phyloP scores from a whole-genome alignment of 495 filamentous ascomycete genomes.

The Choiromyces venosus region DNA sequence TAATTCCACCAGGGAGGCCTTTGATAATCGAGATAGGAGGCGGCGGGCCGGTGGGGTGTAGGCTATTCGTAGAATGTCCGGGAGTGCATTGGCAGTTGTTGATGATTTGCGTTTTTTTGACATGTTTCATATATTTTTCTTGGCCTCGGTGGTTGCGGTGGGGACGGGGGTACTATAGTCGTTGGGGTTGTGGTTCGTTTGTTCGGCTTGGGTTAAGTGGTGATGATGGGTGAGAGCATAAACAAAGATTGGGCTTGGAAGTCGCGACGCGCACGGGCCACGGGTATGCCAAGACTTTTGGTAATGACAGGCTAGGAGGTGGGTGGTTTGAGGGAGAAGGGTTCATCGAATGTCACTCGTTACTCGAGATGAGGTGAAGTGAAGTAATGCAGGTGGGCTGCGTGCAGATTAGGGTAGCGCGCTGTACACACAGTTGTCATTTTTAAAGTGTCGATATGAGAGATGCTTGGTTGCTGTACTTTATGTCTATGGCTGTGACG shows the following conservation, averaged over 20 bases:
- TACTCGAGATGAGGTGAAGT: background rate
- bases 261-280: conserved; percentile 12
- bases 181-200: background rate
- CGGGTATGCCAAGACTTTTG: conserved; percentile 3
- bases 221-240: background rate
- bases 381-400: background rate
- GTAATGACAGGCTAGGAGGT: background rate
- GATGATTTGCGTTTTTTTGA: conserved; percentile 22
- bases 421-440: background rate
- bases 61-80: conserved; percentile 15
- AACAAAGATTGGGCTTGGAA: conserved; percentile 8
- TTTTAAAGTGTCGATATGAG: background rate
- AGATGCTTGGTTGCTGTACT: background rate
- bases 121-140: background rate
- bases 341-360: background rate
- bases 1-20: conserved; percentile 62
- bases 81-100: conserved; percentile 19
- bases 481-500: background rate
- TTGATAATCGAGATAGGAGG: conserved; percentile 61
- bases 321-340: background rate
- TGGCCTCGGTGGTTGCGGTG: background rate
- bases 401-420: background rate
- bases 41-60: conserved; percentile 54
- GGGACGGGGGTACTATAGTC: conserved; percentile 1
- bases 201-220: background rate